Base-by-base conservation (phyloP, 805 yeast species). In the Sugiyamaella boreocaroliniensis region DNA sequence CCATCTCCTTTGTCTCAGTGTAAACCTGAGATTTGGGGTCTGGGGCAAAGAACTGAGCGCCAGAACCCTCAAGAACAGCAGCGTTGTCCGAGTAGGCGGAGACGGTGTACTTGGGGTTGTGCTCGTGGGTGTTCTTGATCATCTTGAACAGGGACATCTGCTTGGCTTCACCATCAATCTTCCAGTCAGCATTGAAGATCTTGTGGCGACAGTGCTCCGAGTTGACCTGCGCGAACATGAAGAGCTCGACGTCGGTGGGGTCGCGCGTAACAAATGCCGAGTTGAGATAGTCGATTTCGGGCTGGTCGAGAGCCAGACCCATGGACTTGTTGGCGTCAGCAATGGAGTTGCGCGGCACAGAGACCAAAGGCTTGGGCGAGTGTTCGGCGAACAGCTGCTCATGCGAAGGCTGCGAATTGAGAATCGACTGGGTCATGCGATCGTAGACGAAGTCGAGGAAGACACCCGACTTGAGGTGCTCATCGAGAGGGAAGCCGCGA, bases 161-260 rank as follows among this genome's bases (percentile, higher is more conserved):
- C 70, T 88, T 86, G 63, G 78, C 72, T 50, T 79, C 78, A 49
- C 88, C 89, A 69, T 93, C 97, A 58, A 93, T 87, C 58, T 86
- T 86, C 99, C 99, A 93, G 63, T 87, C 95, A 43, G 99, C 99
- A 66, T 93, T 93, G 78, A 93, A 93, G 61, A 93, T 93, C 75
- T 93, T 93, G 75, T 93, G 99, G 70, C 99, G 87, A 76, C 99
- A 93, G 74, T 93, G 99, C 73, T 93, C 99, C 22, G 97, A 89
- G 76, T 93, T 93, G 61, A 93, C 99, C 74, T 93, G 99, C 43
- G 99, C 99, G 76, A 93, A 93, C 97, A 93, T 93, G 72, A 93
- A 93, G 57, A 93, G 76, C 72, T 93, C 99, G 20, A 89, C 98
- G 70, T 93, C 99, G 32, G 98, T 92, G 50, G 99, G 98, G 67